A percentile compares a stretch with the other conserved stretches of the same genome.
These are phyloP conservation scores for Verbena officinalis DNA, from an alignment of 257 asterid genomes.

Conservation along the genomic window DNA sequence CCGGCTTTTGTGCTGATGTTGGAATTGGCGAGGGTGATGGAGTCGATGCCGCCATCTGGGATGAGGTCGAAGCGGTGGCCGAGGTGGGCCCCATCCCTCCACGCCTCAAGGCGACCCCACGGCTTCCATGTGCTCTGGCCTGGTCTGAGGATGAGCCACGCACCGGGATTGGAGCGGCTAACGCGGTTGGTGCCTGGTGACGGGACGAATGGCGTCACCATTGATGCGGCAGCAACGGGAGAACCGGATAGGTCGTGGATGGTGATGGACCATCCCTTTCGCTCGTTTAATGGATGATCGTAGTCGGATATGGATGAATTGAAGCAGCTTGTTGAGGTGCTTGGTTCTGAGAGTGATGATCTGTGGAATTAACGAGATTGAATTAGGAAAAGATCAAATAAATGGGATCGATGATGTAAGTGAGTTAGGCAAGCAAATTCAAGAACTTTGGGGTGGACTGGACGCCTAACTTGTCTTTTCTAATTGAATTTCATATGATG, in stretches of 20 bases:
- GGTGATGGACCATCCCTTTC: constrained; percentile 98
- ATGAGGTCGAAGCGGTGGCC: constrained; percentile 92
- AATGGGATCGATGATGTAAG: background rate
- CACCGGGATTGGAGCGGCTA: constrained; percentile 87
- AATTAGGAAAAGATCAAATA: background rate
- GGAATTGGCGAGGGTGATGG: constrained; percentile 71
- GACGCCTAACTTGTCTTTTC: background rate
- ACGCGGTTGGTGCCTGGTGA: constrained; percentile 79
- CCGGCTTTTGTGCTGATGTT: constrained; percentile 56
- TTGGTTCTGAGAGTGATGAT: constrained; percentile 71
- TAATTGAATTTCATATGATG: background rate
- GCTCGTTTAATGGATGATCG: constrained; percentile 49
- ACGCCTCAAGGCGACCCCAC: constrained; percentile 98
- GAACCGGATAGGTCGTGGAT: constrained; percentile 97
- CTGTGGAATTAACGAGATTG: constrained; percentile 40
- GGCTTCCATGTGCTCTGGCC: constrained; percentile 89
- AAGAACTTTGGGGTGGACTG: background rate
- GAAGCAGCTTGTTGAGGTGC: constrained; percentile 70
- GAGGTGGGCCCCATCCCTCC: constrained; percentile 68
- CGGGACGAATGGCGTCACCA: constrained; percentile 97
- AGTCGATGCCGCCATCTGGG: constrained; percentile 79
- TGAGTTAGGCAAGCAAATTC: background rate
- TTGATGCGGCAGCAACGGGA: constrained; percentile 92
- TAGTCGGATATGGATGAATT: constrained; percentile 34
- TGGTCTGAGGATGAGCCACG: constrained; percentile 95